These are phyloP conservation scores for Sesbania bispinosa DNA, from an alignment of 306 rosid species.

Conservation along the genomic window DNA sequence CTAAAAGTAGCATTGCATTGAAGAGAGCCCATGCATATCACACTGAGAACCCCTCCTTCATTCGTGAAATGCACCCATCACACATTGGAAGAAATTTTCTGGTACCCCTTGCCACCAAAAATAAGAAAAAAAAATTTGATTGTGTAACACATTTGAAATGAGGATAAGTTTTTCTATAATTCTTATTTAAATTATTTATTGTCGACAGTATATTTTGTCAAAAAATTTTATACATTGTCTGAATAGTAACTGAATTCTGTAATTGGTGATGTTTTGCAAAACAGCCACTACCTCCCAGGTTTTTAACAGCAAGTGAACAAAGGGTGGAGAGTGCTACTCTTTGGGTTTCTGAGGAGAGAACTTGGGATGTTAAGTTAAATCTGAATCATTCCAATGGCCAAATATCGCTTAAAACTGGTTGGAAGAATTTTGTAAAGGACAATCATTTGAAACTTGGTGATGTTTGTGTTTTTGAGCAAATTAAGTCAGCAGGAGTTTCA, in stretches of 20 bases:
- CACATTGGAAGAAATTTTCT: background rate
- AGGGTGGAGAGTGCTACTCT: background rate
- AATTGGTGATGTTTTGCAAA: background rate
- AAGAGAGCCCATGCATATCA: background rate
- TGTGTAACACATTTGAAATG: background rate
- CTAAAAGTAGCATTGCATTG: background rate
- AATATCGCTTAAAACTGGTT: background rate
- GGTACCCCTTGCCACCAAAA: too few relatives aligned
- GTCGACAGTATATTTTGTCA: background rate
- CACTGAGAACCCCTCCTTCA: background rate
- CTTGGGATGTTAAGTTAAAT: background rate
- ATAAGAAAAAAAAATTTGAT: background rate
- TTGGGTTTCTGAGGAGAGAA: background rate
- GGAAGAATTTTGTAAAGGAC: background rate
- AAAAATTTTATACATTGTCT: background rate
- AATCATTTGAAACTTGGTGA: background rate
- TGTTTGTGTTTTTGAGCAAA: conserved; percentile 15
- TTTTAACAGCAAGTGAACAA: background rate
- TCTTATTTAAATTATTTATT: background rate
- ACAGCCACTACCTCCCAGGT: background rate
- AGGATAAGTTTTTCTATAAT: background rate
- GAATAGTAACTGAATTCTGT: too few relatives aligned
- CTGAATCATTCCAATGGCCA: background rate
- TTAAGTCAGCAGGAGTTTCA: background rate
- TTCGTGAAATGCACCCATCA: background rate